phyloP scores from a whole-genome alignment of 2,329 filamentous ascomycete species.

The Sporothrix schenckii region DNA sequence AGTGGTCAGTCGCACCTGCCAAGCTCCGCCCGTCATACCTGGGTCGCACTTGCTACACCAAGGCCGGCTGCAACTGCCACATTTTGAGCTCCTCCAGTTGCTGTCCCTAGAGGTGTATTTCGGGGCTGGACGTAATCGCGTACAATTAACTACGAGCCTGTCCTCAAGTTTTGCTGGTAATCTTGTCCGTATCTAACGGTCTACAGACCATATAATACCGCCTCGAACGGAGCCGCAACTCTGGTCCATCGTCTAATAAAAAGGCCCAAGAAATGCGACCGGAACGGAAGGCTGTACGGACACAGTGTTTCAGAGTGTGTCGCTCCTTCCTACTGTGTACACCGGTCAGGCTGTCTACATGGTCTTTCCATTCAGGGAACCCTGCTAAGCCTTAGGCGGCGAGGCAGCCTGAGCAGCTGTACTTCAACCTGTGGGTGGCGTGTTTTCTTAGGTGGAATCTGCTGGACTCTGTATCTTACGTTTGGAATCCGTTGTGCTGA shows the following conservation, averaged over 20 bases:
- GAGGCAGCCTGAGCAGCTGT: not conserved
- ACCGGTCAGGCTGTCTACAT: not conserved
- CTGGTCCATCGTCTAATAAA: not conserved
- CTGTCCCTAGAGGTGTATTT: too few relatives aligned
- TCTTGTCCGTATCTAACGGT: not conserved
- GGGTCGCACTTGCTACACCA: slow-evolving; percentile 3
- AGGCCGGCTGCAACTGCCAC: not conserved
- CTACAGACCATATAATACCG: not conserved
- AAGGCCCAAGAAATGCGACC: not conserved
- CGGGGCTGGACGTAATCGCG: too few relatives aligned
- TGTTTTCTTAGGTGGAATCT: not conserved
- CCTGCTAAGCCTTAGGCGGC: not conserved
- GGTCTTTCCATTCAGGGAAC: not conserved
- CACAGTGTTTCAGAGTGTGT: too few relatives aligned
- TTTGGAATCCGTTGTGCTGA: not conserved
- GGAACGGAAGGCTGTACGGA: not conserved
- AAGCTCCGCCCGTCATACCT: not conserved
- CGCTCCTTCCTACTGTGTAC: not conserved
- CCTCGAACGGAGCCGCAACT: slow-evolving; percentile 2
- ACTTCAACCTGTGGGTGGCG: not conserved
- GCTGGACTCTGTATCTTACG: not conserved
- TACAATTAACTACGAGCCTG: too few relatives aligned
- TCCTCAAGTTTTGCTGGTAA: not conserved
- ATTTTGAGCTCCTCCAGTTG: not conserved
- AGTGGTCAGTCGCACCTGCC: not conserved